phyloP scores from a whole-genome alignment of 495 filamentous ascomycete species.

The Cladorrhinum samala region DNA sequence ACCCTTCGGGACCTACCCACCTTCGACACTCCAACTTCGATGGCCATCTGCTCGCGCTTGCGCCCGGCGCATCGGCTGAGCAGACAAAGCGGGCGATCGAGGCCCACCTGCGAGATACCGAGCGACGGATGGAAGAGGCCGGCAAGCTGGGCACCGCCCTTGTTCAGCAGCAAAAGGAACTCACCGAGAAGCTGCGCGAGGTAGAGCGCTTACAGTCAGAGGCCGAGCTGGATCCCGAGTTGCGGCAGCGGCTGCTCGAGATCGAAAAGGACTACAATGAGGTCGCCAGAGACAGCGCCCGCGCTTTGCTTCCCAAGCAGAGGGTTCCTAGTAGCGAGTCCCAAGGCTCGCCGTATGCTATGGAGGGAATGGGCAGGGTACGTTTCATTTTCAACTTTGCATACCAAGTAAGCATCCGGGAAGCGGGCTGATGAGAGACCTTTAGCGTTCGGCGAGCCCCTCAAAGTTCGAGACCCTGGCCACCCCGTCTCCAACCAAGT shows the following conservation, averaged over 20 bases:
- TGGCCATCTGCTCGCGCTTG: constrained; percentile 68
- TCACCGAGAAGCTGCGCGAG: constrained; percentile 75
- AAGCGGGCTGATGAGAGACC: constrained; percentile 17
- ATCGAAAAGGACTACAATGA: constrained; percentile 95
- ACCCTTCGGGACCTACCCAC: constrained; percentile 43
- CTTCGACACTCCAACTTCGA: constrained; percentile 77
- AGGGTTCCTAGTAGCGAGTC: constrained; percentile 61
- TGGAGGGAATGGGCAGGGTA: constrained; percentile 52
- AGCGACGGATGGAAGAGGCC: constrained; percentile 83
- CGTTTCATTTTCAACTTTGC: background rate
- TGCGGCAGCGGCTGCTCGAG: constrained; percentile 75
- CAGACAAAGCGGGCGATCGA: constrained; percentile 85
- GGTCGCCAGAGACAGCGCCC: constrained; percentile 80
- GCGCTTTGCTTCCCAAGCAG: constrained; percentile 83
- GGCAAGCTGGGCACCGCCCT: constrained; percentile 80
- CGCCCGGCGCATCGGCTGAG: constrained; percentile 67
- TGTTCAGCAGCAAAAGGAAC: constrained; percentile 73
- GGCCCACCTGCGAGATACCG: constrained; percentile 85
- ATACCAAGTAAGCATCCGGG: too few species aligned
- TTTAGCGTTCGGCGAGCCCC: constrained; percentile 62
- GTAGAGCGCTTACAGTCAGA: constrained; percentile 74
- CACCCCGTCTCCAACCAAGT: constrained; percentile 82
- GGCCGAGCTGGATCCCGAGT: constrained; percentile 74
- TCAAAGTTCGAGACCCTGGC: constrained; percentile 79
- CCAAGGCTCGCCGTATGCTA: constrained; percentile 58